These are phyloP conservation scores for Berberis vulgaris DNA, from an alignment of 164 flowering plant species.

Conservation along the genomic window DNA sequence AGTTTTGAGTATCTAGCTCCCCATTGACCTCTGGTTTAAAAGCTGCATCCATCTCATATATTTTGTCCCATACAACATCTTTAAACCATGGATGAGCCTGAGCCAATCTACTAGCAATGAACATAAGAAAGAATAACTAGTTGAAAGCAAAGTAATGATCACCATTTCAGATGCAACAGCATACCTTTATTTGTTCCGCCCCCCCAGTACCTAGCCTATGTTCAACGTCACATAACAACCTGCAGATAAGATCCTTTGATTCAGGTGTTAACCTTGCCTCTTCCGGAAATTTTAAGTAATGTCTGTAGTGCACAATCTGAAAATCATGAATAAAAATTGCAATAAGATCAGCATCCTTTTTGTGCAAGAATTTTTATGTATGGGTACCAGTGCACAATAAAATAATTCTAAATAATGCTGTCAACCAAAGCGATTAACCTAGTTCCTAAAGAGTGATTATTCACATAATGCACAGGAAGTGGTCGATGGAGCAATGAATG, in stretches of 20 bases:
- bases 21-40: constrained; percentile 86
- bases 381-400: no score
- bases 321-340: background rate
- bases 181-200: constrained; percentile 71
- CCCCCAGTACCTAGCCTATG: constrained; percentile 79
- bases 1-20: constrained; percentile 94
- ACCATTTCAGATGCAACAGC: constrained; percentile 5
- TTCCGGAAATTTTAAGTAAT: constrained; percentile 82
- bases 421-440: no score
- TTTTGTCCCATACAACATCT: constrained; percentile 73
- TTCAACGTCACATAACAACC: constrained; percentile 32
- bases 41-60: constrained; percentile 90
- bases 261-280: constrained; percentile 72
- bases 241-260: constrained; percentile 77
- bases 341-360: background rate
- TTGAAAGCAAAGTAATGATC: background rate
- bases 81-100: constrained; percentile 99
- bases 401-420: no score
- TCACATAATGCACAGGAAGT: no score
- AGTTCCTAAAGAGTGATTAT: no score
- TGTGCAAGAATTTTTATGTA: background rate
- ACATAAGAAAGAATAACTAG: background rate
- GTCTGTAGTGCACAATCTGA: constrained; percentile 93
- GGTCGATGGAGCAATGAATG: no score
- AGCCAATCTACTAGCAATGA: constrained; percentile 9